Base-by-base conservation (phyloP, 352 stramenopile species). In the Pythium vanterpoolii region DNA sequence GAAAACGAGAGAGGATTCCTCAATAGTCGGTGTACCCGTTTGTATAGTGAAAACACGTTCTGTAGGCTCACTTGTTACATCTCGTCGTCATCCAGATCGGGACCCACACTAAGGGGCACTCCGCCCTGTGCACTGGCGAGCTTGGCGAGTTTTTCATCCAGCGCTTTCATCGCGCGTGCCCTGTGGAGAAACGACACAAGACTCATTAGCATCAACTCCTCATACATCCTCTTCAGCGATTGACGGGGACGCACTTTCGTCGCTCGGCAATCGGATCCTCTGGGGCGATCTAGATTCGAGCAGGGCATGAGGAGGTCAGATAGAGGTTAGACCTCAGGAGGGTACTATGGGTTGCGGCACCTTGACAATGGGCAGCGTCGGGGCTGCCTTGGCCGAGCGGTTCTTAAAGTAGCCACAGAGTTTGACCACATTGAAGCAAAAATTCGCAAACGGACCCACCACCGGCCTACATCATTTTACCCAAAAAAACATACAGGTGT, bases 61-160 rank as follows among this genome's bases (percentile, higher is more conserved):
- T 26, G 21, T 19, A 23, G 36, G 10, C 24, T 18, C 14, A 18
- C 26, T 36, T 49, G 13, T 62, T 31, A 68, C 61, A 68, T 63
- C 34, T 63, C 61, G 42, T 68, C 61, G 40, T 63, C 53, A 28
- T 59, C 50, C 47, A 62, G 44, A 44, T 49, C 51, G 3, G 50
- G 36, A 16, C 50, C 60, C 38, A 47, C 44, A 27, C 42, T 52
- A n/a, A 18, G 60, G 0, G 57, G 48, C 1, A 62, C 39, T 7
- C 38, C 46, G 31, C 49, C 19, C 23, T 79, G 63, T 2, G 62
- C 45, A 30, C 56, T 66, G 10, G 86, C 86, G 26, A 95, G 66
- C 53, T 95, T 95, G 31, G 86, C 86, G 26, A 95, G 66, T 36
- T 95, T 95, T 56, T 93, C 86, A 46, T 95, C 86, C n/a, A 95